Conservation (phyloP, 352 stramenopile genomes). For the Thraustochytrium sp. region DNA sequence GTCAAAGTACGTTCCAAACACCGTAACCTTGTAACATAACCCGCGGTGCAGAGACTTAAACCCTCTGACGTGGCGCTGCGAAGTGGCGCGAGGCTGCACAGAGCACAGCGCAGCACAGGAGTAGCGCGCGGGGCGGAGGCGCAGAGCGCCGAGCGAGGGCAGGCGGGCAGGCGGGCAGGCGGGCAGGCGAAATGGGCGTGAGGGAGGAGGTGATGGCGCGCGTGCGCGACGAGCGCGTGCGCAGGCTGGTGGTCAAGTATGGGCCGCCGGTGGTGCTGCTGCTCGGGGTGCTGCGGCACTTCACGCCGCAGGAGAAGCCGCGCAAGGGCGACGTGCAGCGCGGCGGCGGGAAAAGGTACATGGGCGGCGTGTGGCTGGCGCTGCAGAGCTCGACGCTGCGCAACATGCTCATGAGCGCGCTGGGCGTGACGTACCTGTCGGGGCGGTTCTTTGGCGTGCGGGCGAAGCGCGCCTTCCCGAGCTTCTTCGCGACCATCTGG, state of each 20-base stretch:
- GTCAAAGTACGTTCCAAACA: no score
- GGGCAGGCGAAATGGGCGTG: no score
- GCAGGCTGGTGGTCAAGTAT: background rate
- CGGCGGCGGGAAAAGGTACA: background rate
- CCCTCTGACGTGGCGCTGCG: no score
- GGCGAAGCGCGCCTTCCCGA: constrained; percentile 26
- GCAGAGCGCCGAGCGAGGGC: no score
- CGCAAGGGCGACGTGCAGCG: background rate
- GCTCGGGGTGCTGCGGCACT: background rate
- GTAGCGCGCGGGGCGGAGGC: no score
- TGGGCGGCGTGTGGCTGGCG: background rate
- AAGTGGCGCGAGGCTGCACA: no score
- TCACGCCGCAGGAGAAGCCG: background rate
- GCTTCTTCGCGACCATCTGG: constrained; percentile 42
- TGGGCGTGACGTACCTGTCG: background rate
- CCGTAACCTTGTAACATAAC: no score
- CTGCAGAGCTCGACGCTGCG: constrained; percentile 23
- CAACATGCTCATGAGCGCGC: constrained; percentile 37
- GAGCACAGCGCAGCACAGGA: no score
- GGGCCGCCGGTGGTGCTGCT: background rate
- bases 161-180: no score
- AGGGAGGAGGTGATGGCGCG: no score
- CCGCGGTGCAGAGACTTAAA: no score
- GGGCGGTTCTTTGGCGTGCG: constrained; percentile 14
- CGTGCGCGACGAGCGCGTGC: background rate